phyloP scores from a whole-genome alignment of 306 rosid species.

The Vigna nakashimae region DNA sequence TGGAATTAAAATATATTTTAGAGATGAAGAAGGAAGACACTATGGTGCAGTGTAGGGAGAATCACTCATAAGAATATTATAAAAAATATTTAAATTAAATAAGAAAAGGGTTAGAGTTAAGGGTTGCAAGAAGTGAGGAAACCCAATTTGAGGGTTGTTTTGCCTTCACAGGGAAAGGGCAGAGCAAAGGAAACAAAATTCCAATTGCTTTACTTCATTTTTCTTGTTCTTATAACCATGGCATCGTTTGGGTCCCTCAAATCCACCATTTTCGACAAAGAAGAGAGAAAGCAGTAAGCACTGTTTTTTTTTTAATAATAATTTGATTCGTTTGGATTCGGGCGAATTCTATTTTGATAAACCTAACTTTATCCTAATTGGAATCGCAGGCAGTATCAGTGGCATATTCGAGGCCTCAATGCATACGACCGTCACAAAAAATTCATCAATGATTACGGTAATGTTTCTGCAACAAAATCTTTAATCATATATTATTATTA shows the following conservation, averaged over 20 bases:
- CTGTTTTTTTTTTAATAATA: background rate
- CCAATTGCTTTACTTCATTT: background rate
- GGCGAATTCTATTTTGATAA: background rate
- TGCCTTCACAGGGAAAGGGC: background rate
- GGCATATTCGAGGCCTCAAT: constrained; percentile 62
- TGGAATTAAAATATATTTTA: no score
- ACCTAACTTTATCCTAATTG: constrained; percentile 2
- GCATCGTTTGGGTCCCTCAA: constrained; percentile 55
- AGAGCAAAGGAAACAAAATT: background rate
- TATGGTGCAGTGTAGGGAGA: no score
- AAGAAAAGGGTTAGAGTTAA: no score
- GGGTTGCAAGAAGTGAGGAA: background rate
- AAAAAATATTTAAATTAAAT: no score
- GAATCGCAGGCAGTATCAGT: constrained; percentile 53
- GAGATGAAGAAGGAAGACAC: no score
- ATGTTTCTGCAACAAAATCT: background rate
- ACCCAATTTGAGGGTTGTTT: background rate
- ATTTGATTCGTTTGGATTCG: background rate
- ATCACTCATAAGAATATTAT: no score
- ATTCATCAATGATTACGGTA: constrained; percentile 77
- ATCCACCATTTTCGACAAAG: constrained; percentile 53
- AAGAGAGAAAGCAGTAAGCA: constrained; percentile 60
- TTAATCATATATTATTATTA: background rate
- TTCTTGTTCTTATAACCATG: constrained; percentile 22
- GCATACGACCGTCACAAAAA: constrained; percentile 61